Percentiles rank a stretch among this genome's conserved stretches.
Conservation (phyloP, 2,329 filamentous ascomycete genomes). For the Paraphoma sp. region DNA sequence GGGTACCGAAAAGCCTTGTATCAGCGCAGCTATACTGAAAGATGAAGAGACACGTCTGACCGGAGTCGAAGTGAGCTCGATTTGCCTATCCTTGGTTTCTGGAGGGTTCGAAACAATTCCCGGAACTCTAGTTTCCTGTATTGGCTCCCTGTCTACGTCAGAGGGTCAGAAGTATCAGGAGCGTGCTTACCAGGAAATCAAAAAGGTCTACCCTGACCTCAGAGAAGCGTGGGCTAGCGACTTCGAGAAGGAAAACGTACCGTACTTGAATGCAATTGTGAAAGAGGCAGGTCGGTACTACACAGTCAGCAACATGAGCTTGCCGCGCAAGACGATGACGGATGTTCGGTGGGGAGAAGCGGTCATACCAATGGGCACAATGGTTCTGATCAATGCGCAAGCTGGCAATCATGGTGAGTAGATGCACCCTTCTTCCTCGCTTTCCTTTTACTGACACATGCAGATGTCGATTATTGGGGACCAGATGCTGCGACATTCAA, state of each 20-base stretch:
- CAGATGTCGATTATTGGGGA: constrained; percentile 60
- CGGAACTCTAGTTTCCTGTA: constrained; percentile 59
- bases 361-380: constrained; percentile 59
- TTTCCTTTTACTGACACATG: constrained; percentile 46
- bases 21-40: constrained; percentile 61
- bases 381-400: constrained; percentile 63
- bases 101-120: constrained; percentile 64
- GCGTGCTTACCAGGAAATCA: constrained; percentile 61
- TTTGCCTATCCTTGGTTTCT: constrained; percentile 60
- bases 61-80: constrained; percentile 61
- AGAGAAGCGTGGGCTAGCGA: constrained; percentile 56
- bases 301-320: constrained; percentile 60
- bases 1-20: constrained; percentile 62
- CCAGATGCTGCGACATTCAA: constrained; percentile 55
- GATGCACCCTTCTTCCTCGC: no score
- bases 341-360: constrained; percentile 61
- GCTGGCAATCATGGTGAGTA: constrained; percentile 59
- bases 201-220: constrained; percentile 54
- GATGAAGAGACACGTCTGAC: constrained; percentile 61
- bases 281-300: constrained; percentile 62
- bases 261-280: constrained; percentile 57
- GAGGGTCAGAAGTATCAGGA: constrained; percentile 61
- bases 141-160: constrained; percentile 57
- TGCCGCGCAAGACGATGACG: constrained; percentile 59
- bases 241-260: constrained; percentile 56